Evolutionary conservation across 129 eudicot species (phyloP).

Genomic region (Flaveria ramosissima): DNA sequence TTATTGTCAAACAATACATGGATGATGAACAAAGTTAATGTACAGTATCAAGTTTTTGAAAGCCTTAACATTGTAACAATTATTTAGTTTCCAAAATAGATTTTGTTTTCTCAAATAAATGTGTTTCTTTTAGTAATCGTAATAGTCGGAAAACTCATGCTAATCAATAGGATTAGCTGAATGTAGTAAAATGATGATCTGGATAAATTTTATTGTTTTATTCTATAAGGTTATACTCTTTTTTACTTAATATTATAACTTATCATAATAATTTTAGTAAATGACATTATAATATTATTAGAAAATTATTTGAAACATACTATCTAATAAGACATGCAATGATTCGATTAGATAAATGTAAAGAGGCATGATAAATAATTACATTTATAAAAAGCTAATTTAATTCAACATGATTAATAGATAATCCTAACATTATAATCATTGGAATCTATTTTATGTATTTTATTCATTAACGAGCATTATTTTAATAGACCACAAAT

Average conservation of each 20-base stretch:
- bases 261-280: not conserved
- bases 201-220: not conserved
- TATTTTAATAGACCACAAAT: no score
- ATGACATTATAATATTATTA: not conserved
- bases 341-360: not conserved
- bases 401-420: no score
- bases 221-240: not conserved
- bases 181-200: not conserved
- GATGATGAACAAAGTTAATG: not conserved
- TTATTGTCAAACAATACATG: not conserved
- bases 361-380: not conserved
- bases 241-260: not conserved
- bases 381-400: not conserved
- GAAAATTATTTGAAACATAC: not conserved
- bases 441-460: no score
- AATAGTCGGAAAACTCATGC: not conserved
- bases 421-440: no score
- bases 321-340: not conserved
- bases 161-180: not conserved
- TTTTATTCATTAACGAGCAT: no score
- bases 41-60: not conserved
- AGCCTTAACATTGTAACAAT: not conserved
- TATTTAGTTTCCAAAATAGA: not conserved
- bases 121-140: not conserved
- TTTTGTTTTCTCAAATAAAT: not conserved